Base-by-base conservation (phyloP, 2,329 filamentous ascomycete species). In the Colletotrichum orbiculare region DNA sequence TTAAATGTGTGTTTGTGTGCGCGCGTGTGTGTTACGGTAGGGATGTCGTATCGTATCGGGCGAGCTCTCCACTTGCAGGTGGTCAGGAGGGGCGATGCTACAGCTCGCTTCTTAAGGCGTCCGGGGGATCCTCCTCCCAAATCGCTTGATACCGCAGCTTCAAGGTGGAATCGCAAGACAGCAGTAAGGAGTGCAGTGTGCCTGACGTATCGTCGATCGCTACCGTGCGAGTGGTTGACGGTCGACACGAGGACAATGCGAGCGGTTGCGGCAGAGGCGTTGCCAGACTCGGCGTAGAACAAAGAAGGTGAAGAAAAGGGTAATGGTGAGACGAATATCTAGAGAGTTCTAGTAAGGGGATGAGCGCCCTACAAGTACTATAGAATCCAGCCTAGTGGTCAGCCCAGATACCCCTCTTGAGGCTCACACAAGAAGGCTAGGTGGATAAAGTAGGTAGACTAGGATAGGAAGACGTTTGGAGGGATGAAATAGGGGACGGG, bases 271-370 rank as follows among this genome's bases (percentile, higher is more conserved):
- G 63, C 41, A 54, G 47, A 65, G 58, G 58, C 58, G 58, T 57
- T 52, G 47, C 13, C 33, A n/a, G 33, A 60, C 42, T 41, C 55
- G 38, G 35, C 25, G 37, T 37, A 35, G 60, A 46, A 66, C 57
- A 69, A 69, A 68, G 54, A 47, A 33, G 11, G 43, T 39, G 42
- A 49, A 52, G 55, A 45, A 65, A 54, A 57, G n/a, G 43, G 12
- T 38, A 13, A 50, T 41, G 56, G 49, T 63, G 67, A 60, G 56
- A 54, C 42, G 49, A 46, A 54, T 42, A 54, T 17, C 12, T 38
- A 49, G 35, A 11, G 54, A 53, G 33, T 41, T 54, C 41, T 35
- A 34, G n/a, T n/a, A n/a, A 41, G 60, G 43, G 59, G 46, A 60
- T 66, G 49, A 60, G 50, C 25, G 54, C 12, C 41, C 60, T 64